Evolutionary conservation across 2,329 filamentous ascomycete species (phyloP), one percentile per base, ranked within the genome.

Genomic region (Cytospora leucostoma): DNA sequence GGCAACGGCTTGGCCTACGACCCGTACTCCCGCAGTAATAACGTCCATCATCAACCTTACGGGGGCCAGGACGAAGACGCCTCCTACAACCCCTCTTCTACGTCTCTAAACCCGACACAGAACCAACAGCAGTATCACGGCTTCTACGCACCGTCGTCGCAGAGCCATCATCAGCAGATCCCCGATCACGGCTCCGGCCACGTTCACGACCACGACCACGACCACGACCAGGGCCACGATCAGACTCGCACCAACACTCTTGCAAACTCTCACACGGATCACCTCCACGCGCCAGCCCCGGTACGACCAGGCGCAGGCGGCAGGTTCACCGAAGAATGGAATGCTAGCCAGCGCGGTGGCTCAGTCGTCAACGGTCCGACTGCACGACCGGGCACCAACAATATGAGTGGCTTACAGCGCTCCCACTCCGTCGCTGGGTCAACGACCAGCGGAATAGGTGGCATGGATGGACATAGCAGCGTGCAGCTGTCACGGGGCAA

Each of bases 261-360:
- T 17, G 67, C 67, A 37, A 70, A 69, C 58, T 63, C 68, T 15
- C 56, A 54, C 52, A 47, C 53, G 35, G 40, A 64, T 51, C 66
- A 68, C 51, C 63, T 70, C 32, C 54, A 57, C 27, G 66, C 68
- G 11, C 69, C 71, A 5, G 51, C 64, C 17, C 67, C 67, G 8
- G 66, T 65, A 37, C 70, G 67, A n/a, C 67, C 73, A 65, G 80
- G 85, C 66, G 57, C 72, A 65, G 80, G 85, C 65, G 53, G 61
- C 40, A 84, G 80, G 69, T 89, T 90, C 70, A 87, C 84, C 68
- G 88, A 92, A 73, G 85, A 89, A 78, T 91, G 88, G 82, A 88
- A 90, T 76, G 86, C 85, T 57, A 86, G 82, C 70, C 86, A 86
- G 70, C 84, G 88, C 67, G 88, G 87, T 54, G 85, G 84, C 69